Evolutionary conservation across 2,329 filamentous ascomycete genomes (phyloP), one percentile per base, ranked within the genome.

Genomic region (Leptographium wingfieldii): DNA sequence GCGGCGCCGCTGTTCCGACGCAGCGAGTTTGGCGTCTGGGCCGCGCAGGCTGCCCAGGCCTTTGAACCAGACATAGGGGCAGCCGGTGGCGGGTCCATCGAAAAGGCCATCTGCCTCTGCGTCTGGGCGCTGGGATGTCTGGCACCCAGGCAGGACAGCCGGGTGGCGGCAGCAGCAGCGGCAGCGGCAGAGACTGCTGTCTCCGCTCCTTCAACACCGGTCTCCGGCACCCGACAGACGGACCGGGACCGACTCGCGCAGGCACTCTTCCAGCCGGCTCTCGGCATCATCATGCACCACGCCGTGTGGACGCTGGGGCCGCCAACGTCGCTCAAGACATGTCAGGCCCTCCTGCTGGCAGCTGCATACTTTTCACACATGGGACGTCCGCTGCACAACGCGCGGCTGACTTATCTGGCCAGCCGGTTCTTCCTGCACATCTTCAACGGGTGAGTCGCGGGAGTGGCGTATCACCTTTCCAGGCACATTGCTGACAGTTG

Each of bases 331-430:
- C 65, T 72, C 27, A 55, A 58, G 7, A 61, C 67, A 9, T 73
- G 69, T 29, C 72, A 73, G 59, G 72, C 69, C 7, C 65, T 73
- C 11, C 61, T 73, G 16, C 68, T 74, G 19, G 71, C 70, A 11
- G 68, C 69, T n/a, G 70, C 72, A 1, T 74, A 71, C 61, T 73
- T 74, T 60, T 65, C 69, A 6, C 68, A 71, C 57, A 62, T 71
- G 6, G 72, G 72, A 16, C 65, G 71, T 58, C 72, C 72, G 7
- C 66, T 73, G 38, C 71, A 74, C 59, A 70, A 68, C 40, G 71
- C 70, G 62, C 69, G 67, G 51, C 69, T 74, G 69, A 66, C 67
- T 0, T 64, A 70, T 16, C 67, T 70, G 29, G 71, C 71, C 10
- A 68, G 70, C 1, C 67, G 67, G 3, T 65, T 66, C 27, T 68